A percentile compares a stretch with the other conserved stretches of the same genome.
These are phyloP conservation scores for Alternaria sp. DNA, from an alignment of 2,329 filamentous ascomycete species.

Conservation along the genomic window DNA sequence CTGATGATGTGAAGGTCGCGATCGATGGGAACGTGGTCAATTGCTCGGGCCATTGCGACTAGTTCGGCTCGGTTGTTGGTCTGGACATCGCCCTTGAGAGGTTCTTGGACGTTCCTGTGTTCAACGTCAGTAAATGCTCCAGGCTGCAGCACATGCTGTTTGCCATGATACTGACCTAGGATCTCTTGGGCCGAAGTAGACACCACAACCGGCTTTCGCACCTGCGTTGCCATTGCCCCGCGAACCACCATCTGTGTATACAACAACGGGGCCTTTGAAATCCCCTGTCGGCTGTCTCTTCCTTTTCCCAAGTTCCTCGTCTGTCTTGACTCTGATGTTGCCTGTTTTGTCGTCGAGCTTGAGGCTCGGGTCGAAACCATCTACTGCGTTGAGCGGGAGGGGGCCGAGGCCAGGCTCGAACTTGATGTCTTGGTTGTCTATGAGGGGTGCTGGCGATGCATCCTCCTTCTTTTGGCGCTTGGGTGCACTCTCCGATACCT, in stretches of 20 bases:
- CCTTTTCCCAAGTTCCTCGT: constrained; percentile 56
- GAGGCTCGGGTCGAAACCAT: constrained; percentile 69
- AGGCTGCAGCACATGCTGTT: not conserved
- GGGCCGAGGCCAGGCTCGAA: constrained; percentile 64
- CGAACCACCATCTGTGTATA: constrained; percentile 72
- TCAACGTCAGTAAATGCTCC: constrained; percentile 3
- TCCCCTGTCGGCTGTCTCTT: constrained; percentile 58
- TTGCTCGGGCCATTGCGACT: constrained; percentile 82
- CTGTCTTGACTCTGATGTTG: constrained; percentile 64
- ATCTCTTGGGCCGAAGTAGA: constrained; percentile 70
- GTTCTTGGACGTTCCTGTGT: constrained; percentile 76
- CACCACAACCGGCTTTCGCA: constrained; percentile 69
- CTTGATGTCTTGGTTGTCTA: constrained; percentile 24
- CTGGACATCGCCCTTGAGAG: constrained; percentile 75
- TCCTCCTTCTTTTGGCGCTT: constrained; percentile 52
- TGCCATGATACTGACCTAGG: constrained; percentile 55
- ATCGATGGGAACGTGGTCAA: constrained; percentile 75
- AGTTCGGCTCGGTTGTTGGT: constrained; percentile 98
- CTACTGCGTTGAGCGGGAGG: constrained; percentile 64
- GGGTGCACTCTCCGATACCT: constrained; percentile 24
- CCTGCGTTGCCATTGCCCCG: constrained; percentile 65
- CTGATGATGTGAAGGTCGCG: constrained; percentile 79
- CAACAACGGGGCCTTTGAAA: constrained; percentile 61
- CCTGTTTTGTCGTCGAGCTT: constrained; percentile 64
- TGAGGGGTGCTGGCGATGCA: constrained; percentile 20